These are phyloP conservation scores for Blastomyces gilchristii DNA, from an alignment of 2,329 filamentous ascomycete genomes.

Conservation along the genomic window DNA sequence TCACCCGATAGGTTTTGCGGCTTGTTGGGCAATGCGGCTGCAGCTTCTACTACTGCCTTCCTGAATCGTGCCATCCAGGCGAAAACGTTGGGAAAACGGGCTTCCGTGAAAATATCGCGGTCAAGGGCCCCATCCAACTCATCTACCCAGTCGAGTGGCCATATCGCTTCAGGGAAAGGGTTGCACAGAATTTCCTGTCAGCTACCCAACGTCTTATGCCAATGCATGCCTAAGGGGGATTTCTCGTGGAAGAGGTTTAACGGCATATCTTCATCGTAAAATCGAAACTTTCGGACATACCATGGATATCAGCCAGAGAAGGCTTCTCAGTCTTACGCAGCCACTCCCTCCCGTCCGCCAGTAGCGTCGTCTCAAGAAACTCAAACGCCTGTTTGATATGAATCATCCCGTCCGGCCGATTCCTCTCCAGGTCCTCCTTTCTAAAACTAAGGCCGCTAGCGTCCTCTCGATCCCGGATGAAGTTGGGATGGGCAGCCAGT, in stretches of 20 bases:
- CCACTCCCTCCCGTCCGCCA: conserved; percentile 59
- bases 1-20: conserved; percentile 42
- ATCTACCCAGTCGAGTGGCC: conserved; percentile 57
- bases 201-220: not conserved
- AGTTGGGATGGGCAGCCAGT: conserved; percentile 47
- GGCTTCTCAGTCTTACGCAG: conserved; percentile 45
- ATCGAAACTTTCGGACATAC: conserved; percentile 19
- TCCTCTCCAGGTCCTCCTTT: conserved; percentile 29
- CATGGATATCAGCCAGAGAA: conserved; percentile 58
- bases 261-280: conserved; percentile 4
- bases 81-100: conserved; percentile 50
- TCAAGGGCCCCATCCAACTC: conserved; percentile 48
- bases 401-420: conserved; percentile 47
- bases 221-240: not conserved
- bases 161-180: conserved; percentile 38
- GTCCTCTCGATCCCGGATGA: conserved; percentile 48
- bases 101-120: conserved; percentile 41
- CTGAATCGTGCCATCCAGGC: conserved; percentile 57
- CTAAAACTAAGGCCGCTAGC: conserved; percentile 36
- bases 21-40: conserved; percentile 28
- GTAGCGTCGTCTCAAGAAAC: conserved; percentile 51
- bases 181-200: conserved; percentile 3
- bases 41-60: conserved; percentile 37
- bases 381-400: conserved; percentile 47
- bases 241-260: not conserved